Conservation (phyloP, 108 stramenopile species). For the Skeletonema marinoi region DNA sequence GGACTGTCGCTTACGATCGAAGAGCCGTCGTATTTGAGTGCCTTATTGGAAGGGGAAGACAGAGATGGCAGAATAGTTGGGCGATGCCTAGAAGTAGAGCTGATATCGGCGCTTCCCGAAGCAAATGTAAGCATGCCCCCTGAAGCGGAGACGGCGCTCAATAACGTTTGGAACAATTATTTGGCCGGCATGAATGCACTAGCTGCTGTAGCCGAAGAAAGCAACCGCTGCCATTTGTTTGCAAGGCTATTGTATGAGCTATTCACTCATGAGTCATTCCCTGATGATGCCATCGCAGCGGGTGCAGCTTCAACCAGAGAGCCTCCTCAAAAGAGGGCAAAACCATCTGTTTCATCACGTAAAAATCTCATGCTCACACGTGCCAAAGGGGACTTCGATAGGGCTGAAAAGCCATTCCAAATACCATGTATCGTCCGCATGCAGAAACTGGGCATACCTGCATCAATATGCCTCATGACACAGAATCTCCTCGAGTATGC, state of each 20-base stretch:
- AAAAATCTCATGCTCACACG: background rate
- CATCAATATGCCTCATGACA: background rate
- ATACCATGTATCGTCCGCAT: background rate
- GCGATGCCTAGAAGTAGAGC: slow-evolving; percentile 1
- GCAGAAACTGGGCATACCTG: slow-evolving; percentile 3
- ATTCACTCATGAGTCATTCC: slow-evolving; percentile 14
- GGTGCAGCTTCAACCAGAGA: background rate
- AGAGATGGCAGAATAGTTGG: background rate
- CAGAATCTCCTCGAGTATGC: slow-evolving; percentile 7
- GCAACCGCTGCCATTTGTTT: slow-evolving; percentile 16
- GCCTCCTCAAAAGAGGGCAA: background rate
- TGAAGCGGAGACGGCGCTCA: background rate
- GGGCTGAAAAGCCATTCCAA: background rate
- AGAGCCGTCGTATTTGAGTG: background rate
- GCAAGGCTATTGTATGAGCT: slow-evolving; percentile 21
- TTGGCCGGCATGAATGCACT: no score
- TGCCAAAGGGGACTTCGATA: background rate
- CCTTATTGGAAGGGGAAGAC: background rate
- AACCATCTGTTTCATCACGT: background rate
- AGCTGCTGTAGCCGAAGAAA: background rate
- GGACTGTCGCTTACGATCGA: background rate
- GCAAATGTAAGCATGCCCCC: background rate
- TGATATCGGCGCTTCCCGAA: background rate
- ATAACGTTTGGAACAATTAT: background rate
- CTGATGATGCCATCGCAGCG: background rate